phyloP scores from a whole-genome alignment of 2,329 filamentous ascomycete species.

The Ophiostoma pallidulum region DNA sequence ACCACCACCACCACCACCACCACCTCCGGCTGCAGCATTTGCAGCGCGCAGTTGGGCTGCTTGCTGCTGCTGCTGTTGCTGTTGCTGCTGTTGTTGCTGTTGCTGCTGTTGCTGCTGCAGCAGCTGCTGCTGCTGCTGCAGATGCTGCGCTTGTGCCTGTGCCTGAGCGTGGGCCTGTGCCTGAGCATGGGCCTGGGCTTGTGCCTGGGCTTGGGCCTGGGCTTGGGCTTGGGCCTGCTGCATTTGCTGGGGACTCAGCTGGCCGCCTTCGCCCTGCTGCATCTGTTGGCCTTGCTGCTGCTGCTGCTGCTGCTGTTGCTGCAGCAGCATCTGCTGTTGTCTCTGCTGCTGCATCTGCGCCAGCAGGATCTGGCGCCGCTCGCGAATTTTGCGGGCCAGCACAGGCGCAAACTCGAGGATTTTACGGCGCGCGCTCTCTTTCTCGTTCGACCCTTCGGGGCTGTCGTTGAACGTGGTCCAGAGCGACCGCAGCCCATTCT shows the following conservation, averaged over 20 bases:
- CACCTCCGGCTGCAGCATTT: neutral
- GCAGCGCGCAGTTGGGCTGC: conserved; percentile 1
- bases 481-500: conserved; percentile 43
- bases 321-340: conserved; percentile 7
- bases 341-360: neutral
- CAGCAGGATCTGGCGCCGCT: conserved; percentile 12
- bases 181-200: conserved; percentile 13
- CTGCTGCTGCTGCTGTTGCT: conserved; percentile 7
- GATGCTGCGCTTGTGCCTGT: conserved; percentile 9
- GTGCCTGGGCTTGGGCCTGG: conserved; percentile 6
- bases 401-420: conserved; percentile 52
- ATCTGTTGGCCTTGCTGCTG: conserved; percentile 10
- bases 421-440: conserved; percentile 45
- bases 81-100: neutral
- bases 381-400: conserved; percentile 26
- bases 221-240: conserved; percentile 8
- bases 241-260: conserved; percentile 11
- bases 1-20: too few species aligned
- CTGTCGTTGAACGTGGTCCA: conserved; percentile 44
- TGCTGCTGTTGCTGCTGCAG: conserved; percentile 13
- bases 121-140: conserved; percentile 1
- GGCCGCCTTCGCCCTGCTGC: conserved; percentile 4
- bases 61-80: conserved; percentile 14
- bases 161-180: neutral
- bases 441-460: conserved; percentile 37